Conservation (phyloP, 768 basidiomycete species). For the Mycena crocata region DNA sequence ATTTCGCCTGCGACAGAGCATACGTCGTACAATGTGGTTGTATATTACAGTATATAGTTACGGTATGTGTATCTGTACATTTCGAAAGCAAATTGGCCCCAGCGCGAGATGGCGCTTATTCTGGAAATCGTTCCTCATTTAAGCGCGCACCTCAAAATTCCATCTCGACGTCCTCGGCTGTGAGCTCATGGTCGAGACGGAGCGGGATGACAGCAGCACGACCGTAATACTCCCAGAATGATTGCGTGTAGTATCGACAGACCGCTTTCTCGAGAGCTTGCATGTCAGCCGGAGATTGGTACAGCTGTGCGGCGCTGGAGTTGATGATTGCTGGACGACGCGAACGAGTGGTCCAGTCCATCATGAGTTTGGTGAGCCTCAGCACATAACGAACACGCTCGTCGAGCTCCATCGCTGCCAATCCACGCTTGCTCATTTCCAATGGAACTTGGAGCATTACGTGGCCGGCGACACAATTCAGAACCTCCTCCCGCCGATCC, state of each 20-base stretch:
- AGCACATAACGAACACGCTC: not conserved
- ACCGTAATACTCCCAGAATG: not conserved
- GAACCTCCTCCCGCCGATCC: not conserved
- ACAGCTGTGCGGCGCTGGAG: not conserved
- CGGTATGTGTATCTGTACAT: too few species aligned
- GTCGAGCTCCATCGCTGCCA: not conserved
- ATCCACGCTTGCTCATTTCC: not conserved
- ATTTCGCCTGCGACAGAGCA: too few species aligned
- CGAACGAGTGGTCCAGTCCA: not conserved
- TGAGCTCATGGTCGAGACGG: slow-evolving; percentile 3
- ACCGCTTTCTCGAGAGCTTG: not conserved
- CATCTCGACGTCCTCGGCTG: not conserved
- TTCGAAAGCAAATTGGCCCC: too few species aligned
- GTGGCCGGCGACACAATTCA: not conserved
- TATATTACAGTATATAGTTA: too few species aligned
- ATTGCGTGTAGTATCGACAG: not conserved
- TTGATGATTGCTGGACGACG: not conserved
- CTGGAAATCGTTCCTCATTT: too few species aligned
- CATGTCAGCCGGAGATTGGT: not conserved
- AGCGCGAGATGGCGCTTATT: too few species aligned
- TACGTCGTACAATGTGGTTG: too few species aligned
- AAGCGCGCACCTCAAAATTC: too few species aligned
- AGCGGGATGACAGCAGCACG: not conserved
- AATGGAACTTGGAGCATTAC: not conserved
- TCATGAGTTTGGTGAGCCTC: not conserved